These are phyloP conservation scores for Tetrapisispora nanseiensis DNA, from an alignment of 805 yeast species.

Conservation along the genomic window DNA sequence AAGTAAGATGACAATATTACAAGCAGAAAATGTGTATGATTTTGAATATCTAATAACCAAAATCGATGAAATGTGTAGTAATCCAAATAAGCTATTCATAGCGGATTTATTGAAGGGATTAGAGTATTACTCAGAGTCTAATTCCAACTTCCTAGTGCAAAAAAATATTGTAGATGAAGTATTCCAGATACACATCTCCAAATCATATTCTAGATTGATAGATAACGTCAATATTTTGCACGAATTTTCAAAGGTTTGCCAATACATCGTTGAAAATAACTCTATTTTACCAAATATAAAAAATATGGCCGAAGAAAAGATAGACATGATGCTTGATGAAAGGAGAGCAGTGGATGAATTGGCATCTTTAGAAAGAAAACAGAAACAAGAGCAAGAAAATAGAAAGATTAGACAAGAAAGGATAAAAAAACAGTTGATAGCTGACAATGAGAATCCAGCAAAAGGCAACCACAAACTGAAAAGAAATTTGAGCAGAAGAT, in stretches of 20 bases:
- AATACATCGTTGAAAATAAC: constrained; percentile 13
- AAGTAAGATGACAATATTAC: constrained; percentile 11
- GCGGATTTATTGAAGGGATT: constrained; percentile 6
- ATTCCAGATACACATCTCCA: constrained; percentile 9
- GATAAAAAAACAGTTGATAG: background rate
- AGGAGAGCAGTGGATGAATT: constrained; percentile 18
- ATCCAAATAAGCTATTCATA: constrained; percentile 2
- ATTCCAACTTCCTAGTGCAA: constrained; percentile 12
- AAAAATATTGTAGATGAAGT: constrained; percentile 12
- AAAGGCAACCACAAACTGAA: background rate
- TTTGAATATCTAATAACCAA: constrained; percentile 14
- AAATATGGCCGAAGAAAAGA: constrained; percentile 9
- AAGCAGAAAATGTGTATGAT: constrained; percentile 18
- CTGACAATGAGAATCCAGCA: background rate
- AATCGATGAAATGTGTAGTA: constrained; percentile 12
- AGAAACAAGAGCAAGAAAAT: constrained; percentile 4
- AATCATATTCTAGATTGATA: constrained; percentile 12
- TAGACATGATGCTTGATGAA: constrained; percentile 21
- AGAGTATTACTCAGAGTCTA: constrained; percentile 6
- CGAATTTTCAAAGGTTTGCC: constrained; percentile 19
- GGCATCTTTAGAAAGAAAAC: constrained; percentile 9
- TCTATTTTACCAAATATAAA: constrained; percentile 7
- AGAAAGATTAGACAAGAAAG: background rate
- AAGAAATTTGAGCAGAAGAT: background rate
- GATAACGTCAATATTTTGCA: constrained; percentile 7